Evolutionary conservation across 805 yeast species (phyloP).

Genomic region (Candida manassasensis): DNA sequence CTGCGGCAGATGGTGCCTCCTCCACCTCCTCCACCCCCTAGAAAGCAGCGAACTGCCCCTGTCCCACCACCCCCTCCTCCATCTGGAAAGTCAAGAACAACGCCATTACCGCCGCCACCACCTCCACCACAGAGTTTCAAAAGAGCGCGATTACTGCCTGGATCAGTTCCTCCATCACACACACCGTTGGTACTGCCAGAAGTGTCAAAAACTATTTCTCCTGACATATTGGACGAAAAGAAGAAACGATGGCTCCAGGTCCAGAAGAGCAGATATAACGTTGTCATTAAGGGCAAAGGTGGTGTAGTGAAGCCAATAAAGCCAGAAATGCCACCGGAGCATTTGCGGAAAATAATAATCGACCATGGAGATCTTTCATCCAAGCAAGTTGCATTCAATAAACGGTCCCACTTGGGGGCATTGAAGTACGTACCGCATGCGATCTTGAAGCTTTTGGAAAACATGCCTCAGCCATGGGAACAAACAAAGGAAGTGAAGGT

Average conservation of each 20-base stretch:
- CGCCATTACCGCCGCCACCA: constrained; percentile 15
- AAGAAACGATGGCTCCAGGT: constrained; percentile 57
- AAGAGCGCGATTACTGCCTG: constrained; percentile 11
- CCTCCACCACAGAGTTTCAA: constrained; percentile 13
- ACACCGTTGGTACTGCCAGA: constrained; percentile 1
- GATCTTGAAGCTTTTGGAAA: constrained; percentile 77
- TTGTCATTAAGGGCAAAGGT: constrained; percentile 19
- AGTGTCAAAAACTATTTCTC: too few species aligned
- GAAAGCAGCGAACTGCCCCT: background rate
- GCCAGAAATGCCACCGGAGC: constrained; percentile 90
- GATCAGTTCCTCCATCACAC: constrained; percentile 14
- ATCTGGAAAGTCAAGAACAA: constrained; percentile 31
- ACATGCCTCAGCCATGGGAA: constrained; percentile 99
- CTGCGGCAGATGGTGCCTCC: too few species aligned
- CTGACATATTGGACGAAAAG: constrained; percentile 35
- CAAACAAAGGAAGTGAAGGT: constrained; percentile 78
- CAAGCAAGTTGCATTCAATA: constrained; percentile 73
- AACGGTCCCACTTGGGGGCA: constrained; percentile 84
- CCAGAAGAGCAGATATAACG: constrained; percentile 56
- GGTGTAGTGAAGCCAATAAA: constrained; percentile 57
- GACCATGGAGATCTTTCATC: constrained; percentile 85
- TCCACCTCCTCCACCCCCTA: constrained; percentile 6
- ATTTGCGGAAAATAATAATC: constrained; percentile 74
- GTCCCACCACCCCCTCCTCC: constrained; percentile 13
- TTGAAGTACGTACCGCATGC: constrained; percentile 96